Evolutionary conservation across 495 filamentous ascomycete species (phyloP), one percentile per base, ranked within the genome.

Genomic region (Hypoxylon fuscum): DNA sequence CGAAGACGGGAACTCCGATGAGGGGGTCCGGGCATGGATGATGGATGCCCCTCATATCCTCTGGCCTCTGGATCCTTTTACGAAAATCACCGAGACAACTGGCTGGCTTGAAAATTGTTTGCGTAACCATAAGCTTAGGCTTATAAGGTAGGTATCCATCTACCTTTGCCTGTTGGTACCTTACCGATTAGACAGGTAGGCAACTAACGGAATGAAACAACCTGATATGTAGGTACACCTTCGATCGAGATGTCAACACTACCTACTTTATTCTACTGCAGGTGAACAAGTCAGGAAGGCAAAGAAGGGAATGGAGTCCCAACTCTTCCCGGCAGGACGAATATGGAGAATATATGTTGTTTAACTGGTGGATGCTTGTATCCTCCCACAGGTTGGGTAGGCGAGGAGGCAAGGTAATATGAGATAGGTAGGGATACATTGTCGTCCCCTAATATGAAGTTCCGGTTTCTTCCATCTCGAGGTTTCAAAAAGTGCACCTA

Each of bases 381-480:
- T 59, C 50, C 41, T 51, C 41, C 11, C 35, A 8, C 25, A 27
- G 25, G 55, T 23, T 55, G 4, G 18, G 9, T 22, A 25, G 8
- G 25, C 25, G 25, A 27, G 25, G n/a, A 60, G 56, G 52, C 42
- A 52, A 46, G 55, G 45, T 46, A 61, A 61, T 61, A 66, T 57
- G 41, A 53, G 46, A 17, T 51, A 23, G 44, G 49, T 55, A 66
- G 56, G 62, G 56, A 66, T 66, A 32, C 38, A 57, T 66, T 48
- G 35, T 25, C 62, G 56, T 60, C 42, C 32, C 27, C 38, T 32
- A 61, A 57, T 57, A 48, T 53, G 34, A 48, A 27, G 38, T 61
- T 54, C 57, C 63, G 57, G 57, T 61, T 66, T 66, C 52, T 61
- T 40, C 57, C 63, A 53, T 54, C 17, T 0, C 40, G 45, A 60